A percentile compares a stretch with the other conserved stretches of the same genome.
phyloP scores from a whole-genome alignment of 75 land plant species.

The Picea sitchensis region DNA sequence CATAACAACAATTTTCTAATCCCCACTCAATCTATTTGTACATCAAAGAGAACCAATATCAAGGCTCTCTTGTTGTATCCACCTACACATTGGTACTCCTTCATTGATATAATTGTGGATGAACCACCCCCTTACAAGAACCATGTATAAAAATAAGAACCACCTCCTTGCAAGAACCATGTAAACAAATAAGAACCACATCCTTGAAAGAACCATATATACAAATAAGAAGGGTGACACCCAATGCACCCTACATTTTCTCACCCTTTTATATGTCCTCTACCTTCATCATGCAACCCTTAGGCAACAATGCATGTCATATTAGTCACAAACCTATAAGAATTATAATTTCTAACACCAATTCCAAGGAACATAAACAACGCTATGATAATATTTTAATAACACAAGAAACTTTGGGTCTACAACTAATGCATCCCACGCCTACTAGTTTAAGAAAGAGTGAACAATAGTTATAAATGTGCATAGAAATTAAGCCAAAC shows the following conservation, averaged over 20 bases:
- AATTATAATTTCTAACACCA: slow-evolving; percentile 98
- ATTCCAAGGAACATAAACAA: slow-evolving; percentile 97
- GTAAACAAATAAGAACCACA: too few relatives aligned
- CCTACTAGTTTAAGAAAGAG: slow-evolving; percentile 29
- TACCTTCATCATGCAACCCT: slow-evolving; percentile 13
- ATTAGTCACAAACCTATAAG: slow-evolving; percentile 72
- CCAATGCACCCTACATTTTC: slow-evolving; percentile 55
- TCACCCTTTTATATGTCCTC: slow-evolving; percentile 28
- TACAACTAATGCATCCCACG: slow-evolving; percentile 97
- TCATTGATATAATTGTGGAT: slow-evolving; percentile 30
- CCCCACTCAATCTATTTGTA: slow-evolving; percentile 31
- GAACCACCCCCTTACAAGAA: slow-evolving; percentile 85
- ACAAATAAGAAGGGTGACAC: slow-evolving; percentile 88
- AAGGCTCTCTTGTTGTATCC: slow-evolving; percentile 35
- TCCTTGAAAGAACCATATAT: slow-evolving; percentile 87
- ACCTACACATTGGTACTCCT: slow-evolving; percentile 84
- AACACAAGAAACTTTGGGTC: slow-evolving; percentile 94
- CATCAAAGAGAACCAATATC: slow-evolving; percentile 20
- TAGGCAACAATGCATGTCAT: slow-evolving; percentile 14
- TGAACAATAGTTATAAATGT: neutral
- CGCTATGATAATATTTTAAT: slow-evolving; percentile 87
- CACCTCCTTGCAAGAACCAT: too few relatives aligned
- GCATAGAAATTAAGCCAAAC: neutral
- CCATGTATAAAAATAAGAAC: slow-evolving; percentile 22
- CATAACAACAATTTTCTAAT: neutral